Base-by-base conservation (phyloP, 371 early-diverging fungal genomes). In the Mucor saturninus region DNA sequence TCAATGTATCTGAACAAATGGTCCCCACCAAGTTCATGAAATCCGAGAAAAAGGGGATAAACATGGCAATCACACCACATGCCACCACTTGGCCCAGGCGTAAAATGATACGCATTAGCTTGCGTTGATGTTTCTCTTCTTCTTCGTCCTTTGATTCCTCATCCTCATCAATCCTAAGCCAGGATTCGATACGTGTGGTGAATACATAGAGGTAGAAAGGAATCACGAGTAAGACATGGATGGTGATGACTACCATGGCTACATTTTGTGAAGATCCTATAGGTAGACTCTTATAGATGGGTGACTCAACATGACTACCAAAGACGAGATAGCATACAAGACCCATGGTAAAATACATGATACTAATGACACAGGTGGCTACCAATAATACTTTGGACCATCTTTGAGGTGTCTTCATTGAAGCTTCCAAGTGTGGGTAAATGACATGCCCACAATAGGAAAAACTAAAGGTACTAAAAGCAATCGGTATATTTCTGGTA, bases 121-220 rank as follows among this genome's bases (percentile, higher is more conserved):
- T 78, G 0, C 58, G 40, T n/a, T 31, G 31, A n/a, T 39, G 42
- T 54, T 67, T 68, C 15, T 42, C 37, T 29, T 59, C 14, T 64
- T 56, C 10, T 73, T 67, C 46, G 8, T 21, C 9, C 15, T 7
- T 21, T 5, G n/a, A 5, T n/a, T 43, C 43, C n/a, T 43, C 21
- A 7, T n/a, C 7, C 0, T 3, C 66, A 63, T 3, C 68, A 64
- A 62, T 67, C 26, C 84, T 67, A 39, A 86, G 54, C 67, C 68
- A 72, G 2, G 62, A 45, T 30, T 91, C 90, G 35, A 90, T 73
- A 37, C 84, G 83, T 35, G 84, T 68, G 21, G 91, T 87, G 60
- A 94, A 90, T 7, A 91, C 86, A n/a, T 92, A 91, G 35, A 93
- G 72, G 56, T 92, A 83, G 37, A 95, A 80, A 0, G 95, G 95